Percentiles rank a stretch among this genome's conserved stretches.
Conservation (phyloP, 768 basidiomycete species). For the Suillus tomentosus region DNA sequence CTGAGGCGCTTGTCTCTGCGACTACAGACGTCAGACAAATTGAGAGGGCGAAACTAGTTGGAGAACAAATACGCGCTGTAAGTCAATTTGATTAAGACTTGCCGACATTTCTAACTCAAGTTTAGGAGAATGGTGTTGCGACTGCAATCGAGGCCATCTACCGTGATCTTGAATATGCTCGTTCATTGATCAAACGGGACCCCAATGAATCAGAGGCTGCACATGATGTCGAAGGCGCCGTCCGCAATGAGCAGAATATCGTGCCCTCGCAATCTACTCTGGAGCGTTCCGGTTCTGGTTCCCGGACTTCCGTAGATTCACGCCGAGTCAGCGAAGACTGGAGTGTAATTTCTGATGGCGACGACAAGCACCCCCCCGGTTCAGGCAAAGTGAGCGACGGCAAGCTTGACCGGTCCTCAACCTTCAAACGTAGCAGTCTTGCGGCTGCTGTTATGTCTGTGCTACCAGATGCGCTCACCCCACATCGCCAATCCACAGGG, state of each 20-base stretch:
- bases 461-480: slow-evolving; percentile 53
- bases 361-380: slow-evolving; percentile 59
- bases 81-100: slow-evolving; percentile 19
- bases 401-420: slow-evolving; percentile 36
- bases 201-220: slow-evolving; percentile 19
- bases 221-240: slow-evolving; percentile 26
- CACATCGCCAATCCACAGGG: slow-evolving; percentile 41
- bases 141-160: slow-evolving; percentile 96
- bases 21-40: slow-evolving; percentile 91
- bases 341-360: slow-evolving; percentile 84
- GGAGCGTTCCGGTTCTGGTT: slow-evolving; percentile 39
- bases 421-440: slow-evolving; percentile 63
- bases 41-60: slow-evolving; percentile 77
- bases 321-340: slow-evolving; percentile 75
- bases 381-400: slow-evolving; percentile 46
- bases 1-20: slow-evolving; percentile 76
- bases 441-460: slow-evolving; percentile 63
- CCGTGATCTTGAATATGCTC: slow-evolving; percentile 93
- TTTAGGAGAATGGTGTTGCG: slow-evolving; percentile 90
- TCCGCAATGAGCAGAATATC: slow-evolving; percentile 31
- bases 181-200: slow-evolving; percentile 74
- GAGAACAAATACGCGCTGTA: slow-evolving; percentile 86
- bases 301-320: slow-evolving; percentile 59
- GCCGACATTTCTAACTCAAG: slow-evolving; percentile 4
- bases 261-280: slow-evolving; percentile 29